Conservation (phyloP, 1,284 basidiomycete species). For the Amylostereum chailletii region DNA sequence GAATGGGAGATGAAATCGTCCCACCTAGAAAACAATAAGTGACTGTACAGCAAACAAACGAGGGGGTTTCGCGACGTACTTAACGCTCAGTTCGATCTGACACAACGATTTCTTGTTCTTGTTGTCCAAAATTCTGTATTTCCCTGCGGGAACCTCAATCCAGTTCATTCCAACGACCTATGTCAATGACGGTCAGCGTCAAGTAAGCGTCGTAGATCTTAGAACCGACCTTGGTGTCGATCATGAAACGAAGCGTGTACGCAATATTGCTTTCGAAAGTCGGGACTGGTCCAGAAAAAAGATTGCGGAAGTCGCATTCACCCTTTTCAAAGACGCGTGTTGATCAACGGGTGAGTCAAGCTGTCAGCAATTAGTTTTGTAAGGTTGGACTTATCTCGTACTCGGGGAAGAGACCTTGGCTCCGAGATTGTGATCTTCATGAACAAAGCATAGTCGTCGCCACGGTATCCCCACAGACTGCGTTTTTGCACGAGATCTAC, state of each 20-base stretch:
- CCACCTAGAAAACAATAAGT: conserved; percentile 41
- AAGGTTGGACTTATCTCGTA: conserved; percentile 66
- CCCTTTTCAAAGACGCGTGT: conserved; percentile 83
- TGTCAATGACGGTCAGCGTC: conserved; percentile 1
- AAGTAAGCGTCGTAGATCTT: not conserved
- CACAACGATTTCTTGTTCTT: conserved; percentile 68
- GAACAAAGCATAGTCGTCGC: conserved; percentile 74
- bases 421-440: conserved; percentile 75
- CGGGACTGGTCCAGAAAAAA: conserved; percentile 49
- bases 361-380: not conserved
- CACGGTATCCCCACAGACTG: conserved; percentile 81
- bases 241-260: conserved; percentile 90
- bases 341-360: conserved; percentile 14
- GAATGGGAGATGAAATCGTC: conserved; percentile 80
- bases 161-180: conserved; percentile 97
- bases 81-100: conserved; percentile 76
- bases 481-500: conserved; percentile 62
- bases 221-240: conserved; percentile 73
- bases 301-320: conserved; percentile 64
- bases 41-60: not conserved
- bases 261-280: conserved; percentile 92
- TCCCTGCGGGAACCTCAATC: conserved; percentile 82
- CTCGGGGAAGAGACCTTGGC: conserved; percentile 72
- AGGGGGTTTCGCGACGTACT: conserved; percentile 15
- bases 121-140: conserved; percentile 56